Percentiles rank a stretch among this genome's conserved stretches.
phyloP scores from a whole-genome alignment of 2,329 filamentous ascomycete genomes.

The Fusarium sp. region DNA sequence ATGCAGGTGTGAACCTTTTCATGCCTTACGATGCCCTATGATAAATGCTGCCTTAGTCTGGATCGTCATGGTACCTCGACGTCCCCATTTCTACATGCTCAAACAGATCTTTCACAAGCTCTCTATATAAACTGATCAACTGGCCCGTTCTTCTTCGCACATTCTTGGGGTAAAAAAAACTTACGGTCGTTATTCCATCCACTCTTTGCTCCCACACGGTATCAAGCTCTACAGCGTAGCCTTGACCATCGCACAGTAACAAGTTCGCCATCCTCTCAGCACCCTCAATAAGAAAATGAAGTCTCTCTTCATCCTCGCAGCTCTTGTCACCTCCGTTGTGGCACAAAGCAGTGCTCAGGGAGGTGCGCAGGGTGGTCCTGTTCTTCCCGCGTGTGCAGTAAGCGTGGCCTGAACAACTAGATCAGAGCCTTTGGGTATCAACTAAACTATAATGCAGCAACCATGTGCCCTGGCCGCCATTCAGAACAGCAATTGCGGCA shows the following conservation, averaged over 20 bases:
- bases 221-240: neutral
- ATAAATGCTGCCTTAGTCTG: neutral
- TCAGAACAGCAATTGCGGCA: conserved; percentile 6
- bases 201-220: neutral
- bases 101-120: neutral
- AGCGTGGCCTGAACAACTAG: neutral
- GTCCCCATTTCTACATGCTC: no score
- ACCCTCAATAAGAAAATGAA: conserved; percentile 6
- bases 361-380: no score
- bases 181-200: neutral
- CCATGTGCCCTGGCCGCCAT: conserved; percentile 10
- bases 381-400: conserved; percentile 15
- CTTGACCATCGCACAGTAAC: neutral
- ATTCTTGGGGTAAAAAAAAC: neutral
- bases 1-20: neutral
- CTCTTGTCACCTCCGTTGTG: conserved; percentile 1
- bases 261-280: neutral
- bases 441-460: conserved; percentile 11
- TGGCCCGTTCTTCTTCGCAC: neutral
- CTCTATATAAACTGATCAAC: conserved; percentile 1
- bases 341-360: neutral
- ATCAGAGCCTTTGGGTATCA: neutral
- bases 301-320: conserved; percentile 2
- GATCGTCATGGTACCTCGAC: neutral
- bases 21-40: neutral